Evolutionary conservation across 306 rosid species (phyloP), one percentile per base, ranked within the genome.

Genomic region (Sphenostylis stenocarpa): DNA sequence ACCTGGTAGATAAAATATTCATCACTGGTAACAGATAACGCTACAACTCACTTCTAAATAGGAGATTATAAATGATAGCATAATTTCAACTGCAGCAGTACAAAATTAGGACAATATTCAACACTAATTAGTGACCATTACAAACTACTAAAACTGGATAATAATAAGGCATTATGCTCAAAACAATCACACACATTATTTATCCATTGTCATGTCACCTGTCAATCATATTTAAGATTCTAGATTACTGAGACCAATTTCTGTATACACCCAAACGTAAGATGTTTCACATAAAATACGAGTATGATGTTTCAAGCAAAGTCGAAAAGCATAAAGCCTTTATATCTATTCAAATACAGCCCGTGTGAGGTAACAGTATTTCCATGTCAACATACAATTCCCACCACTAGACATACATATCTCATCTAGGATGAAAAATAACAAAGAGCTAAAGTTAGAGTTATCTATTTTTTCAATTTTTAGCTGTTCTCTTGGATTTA

Each of bases 121-220:
- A n/a, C n/a, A n/a, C n/a, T n/a, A n/a, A n/a, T n/a, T 28, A 63
- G 61, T 71, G 49, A 43, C 63, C 78, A 33, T 60, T 49, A 61
- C 6, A 68, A 49, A 28, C 20, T 49, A 31, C 70, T 51, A 83
- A 58, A 44, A 19, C 38, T 14, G 29, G 28, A 45, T 7, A 67
- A 11, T 16, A 43, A 71, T 76, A 8, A 52, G 26, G 33, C 23
- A 57, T 65, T 57, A 77, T 17, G 6, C 33, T 33, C 14, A 17
- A 68, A 61, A 68, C 21, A 64, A 60, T 28, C 61, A 55, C 34
- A 48, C 71, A 70, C 60, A 79, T 24, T 21, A 49, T 33, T 29
- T 2, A 41, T 51, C 53, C 69, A 52, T 26, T 62, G 56, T 65
- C 65, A 74, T 69, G 48, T 70, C 51, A 63, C 51, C 70, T 9